A percentile compares a stretch with the other conserved stretches of the same genome.
Conservation (phyloP, 495 filamentous ascomycete species). For the Aspergillus homomorphus region DNA sequence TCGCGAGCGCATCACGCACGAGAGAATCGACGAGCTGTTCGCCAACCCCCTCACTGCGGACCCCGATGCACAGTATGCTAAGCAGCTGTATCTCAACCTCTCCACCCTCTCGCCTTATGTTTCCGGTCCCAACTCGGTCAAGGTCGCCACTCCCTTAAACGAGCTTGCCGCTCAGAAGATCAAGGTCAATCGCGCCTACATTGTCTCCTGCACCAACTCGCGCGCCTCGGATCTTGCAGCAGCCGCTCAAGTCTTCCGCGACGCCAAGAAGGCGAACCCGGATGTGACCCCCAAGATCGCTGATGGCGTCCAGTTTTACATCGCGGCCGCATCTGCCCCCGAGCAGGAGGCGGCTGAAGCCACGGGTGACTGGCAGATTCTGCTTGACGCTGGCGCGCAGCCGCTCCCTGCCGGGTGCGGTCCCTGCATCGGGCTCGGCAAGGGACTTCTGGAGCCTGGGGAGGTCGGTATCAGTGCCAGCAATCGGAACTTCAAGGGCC, state of each 20-base stretch:
- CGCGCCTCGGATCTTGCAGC: slow-evolving; percentile 77
- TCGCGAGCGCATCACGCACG: slow-evolving; percentile 60
- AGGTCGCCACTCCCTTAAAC: slow-evolving; percentile 69
- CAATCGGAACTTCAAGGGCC: slow-evolving; percentile 92
- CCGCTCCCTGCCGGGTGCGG: slow-evolving; percentile 78
- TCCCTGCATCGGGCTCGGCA: slow-evolving; percentile 85
- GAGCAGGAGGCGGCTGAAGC: slow-evolving; percentile 81
- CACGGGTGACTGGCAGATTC: slow-evolving; percentile 80
- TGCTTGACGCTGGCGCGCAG: slow-evolving; percentile 76
- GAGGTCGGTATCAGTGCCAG: slow-evolving; percentile 87
- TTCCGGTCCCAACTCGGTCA: slow-evolving; percentile 89
- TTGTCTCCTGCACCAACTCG: slow-evolving; percentile 90
- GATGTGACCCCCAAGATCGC: slow-evolving; percentile 71
- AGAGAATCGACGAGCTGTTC: slow-evolving; percentile 68
- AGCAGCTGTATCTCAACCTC: slow-evolving; percentile 72
- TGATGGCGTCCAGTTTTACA: slow-evolving; percentile 79
- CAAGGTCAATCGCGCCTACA: slow-evolving; percentile 78
- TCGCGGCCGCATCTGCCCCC: slow-evolving; percentile 78
- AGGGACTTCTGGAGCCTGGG: slow-evolving; percentile 76
- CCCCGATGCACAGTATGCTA: slow-evolving; percentile 76
- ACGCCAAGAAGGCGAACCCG: slow-evolving; percentile 57
- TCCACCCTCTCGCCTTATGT: slow-evolving; percentile 84
- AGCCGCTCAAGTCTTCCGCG: slow-evolving; percentile 83
- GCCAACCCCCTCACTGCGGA: slow-evolving; percentile 66
- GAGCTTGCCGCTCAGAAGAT: slow-evolving; percentile 74